These are phyloP conservation scores for Panicum hallii DNA, from an alignment of 202 grass and related monocot species.

Conservation along the genomic window DNA sequence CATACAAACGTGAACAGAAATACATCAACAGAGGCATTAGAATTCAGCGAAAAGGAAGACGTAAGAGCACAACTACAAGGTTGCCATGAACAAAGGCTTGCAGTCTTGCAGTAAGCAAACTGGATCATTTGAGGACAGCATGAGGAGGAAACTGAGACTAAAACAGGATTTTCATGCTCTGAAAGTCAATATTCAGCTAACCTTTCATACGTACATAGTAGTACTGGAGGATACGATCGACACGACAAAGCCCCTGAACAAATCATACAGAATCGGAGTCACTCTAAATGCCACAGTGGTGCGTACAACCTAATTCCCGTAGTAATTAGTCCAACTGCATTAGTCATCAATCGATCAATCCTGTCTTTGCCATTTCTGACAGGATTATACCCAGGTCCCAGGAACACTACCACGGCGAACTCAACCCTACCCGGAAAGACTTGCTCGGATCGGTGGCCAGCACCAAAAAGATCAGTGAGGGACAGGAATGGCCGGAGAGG, in stretches of 20 bases:
- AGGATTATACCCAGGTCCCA: background rate
- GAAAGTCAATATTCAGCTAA: background rate
- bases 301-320: background rate
- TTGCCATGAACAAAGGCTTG: background rate
- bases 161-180: background rate
- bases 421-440: background rate
- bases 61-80: background rate
- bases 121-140: background rate
- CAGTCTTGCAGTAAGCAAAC: background rate
- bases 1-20: background rate
- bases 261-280: background rate
- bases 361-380: background rate
- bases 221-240: background rate
- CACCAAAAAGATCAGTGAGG: background rate
- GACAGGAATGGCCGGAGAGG: background rate
- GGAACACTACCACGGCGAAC: background rate
- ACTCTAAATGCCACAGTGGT: background rate
- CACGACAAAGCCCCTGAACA: background rate
- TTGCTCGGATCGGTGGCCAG: background rate
- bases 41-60: background rate
- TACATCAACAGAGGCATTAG: background rate
- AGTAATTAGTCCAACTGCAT: background rate
- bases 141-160: background rate
- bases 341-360: background rate
- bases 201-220: background rate